Evolutionary conservation across 2,329 filamentous ascomycete species (phyloP).

Genomic region (Aaosphaeria arxii): DNA sequence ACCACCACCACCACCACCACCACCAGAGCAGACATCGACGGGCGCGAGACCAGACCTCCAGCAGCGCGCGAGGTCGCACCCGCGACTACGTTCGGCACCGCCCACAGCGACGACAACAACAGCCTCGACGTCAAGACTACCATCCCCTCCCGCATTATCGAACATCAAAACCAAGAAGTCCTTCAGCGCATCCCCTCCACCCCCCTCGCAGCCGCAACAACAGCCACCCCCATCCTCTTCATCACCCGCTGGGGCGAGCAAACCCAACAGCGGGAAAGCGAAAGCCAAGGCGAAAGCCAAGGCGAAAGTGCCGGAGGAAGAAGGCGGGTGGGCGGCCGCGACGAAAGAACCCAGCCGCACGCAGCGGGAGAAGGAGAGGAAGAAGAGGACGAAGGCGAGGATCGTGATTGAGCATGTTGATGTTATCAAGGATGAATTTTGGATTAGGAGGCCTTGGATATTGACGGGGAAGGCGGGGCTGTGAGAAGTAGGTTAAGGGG

Average conservation of each 20-base stretch:
- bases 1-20: no score
- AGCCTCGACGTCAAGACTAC: constrained; percentile 1
- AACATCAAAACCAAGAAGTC: background rate
- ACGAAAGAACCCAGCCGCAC: constrained; percentile 64
- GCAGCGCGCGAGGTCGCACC: constrained; percentile 27
- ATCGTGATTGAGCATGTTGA: constrained; percentile 85
- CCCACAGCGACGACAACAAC: constrained; percentile 9
- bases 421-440: constrained; percentile 94
- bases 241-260: background rate
- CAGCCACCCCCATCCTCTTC: constrained; percentile 25
- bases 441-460: constrained; percentile 79
- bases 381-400: constrained; percentile 73
- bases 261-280: constrained; percentile 14
- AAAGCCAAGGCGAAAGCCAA: constrained; percentile 11
- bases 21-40: background rate
- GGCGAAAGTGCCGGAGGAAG: constrained; percentile 1
- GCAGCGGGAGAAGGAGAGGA: constrained; percentile 80
- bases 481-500: background rate
- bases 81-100: constrained; percentile 27
- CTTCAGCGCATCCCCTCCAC: background rate
- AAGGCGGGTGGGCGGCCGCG: constrained; percentile 11
- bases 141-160: background rate
- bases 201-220: constrained; percentile 41
- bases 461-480: constrained; percentile 36
- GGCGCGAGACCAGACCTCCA: background rate